Percentiles rank a stretch among this genome's conserved stretches.
Evolutionary conservation across 164 flowering plant genomes (phyloP).

Genomic region (Vitis amurensis): DNA sequence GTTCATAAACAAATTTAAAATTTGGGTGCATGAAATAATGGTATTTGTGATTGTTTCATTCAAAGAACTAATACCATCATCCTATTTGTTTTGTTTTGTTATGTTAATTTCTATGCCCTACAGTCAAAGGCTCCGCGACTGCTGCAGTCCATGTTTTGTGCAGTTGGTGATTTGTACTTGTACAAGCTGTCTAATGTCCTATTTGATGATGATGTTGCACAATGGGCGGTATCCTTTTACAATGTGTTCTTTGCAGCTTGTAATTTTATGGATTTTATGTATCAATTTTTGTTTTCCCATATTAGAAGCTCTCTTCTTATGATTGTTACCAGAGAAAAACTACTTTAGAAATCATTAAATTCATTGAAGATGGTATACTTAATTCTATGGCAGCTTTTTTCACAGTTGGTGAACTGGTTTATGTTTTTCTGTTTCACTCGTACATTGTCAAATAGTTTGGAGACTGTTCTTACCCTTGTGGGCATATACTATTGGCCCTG

Average conservation of each 20-base stretch:
- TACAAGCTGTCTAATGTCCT: constrained; percentile 57
- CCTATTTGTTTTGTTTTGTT: not conserved
- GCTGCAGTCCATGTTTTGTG: constrained; percentile 79
- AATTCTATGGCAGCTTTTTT: constrained; percentile 67
- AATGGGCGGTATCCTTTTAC: constrained; percentile 87
- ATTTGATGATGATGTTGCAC: constrained; percentile 66
- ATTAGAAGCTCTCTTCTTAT: not conserved
- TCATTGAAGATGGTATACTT: constrained; percentile 28
- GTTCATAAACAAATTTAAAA: not conserved
- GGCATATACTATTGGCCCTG: constrained; percentile 86
- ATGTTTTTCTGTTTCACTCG: constrained; percentile 84
- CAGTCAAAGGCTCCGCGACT: constrained; percentile 79
- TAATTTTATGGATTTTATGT: not conserved
- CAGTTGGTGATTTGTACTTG: constrained; percentile 86
- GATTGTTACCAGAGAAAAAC: not conserved
- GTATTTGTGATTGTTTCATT: not conserved
- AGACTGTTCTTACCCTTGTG: constrained; percentile 77
- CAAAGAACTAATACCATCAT: not conserved
- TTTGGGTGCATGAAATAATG: not conserved
- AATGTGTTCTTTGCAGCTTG: not conserved
- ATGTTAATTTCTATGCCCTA: constrained; percentile 9
- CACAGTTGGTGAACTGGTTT: constrained; percentile 85
- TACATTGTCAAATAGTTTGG: constrained; percentile 87
- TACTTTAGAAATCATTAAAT: not conserved
- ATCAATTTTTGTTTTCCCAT: not conserved